These are phyloP conservation scores for Coleophoma crateriformis DNA, from an alignment of 2,329 filamentous ascomycete genomes.

Conservation along the genomic window DNA sequence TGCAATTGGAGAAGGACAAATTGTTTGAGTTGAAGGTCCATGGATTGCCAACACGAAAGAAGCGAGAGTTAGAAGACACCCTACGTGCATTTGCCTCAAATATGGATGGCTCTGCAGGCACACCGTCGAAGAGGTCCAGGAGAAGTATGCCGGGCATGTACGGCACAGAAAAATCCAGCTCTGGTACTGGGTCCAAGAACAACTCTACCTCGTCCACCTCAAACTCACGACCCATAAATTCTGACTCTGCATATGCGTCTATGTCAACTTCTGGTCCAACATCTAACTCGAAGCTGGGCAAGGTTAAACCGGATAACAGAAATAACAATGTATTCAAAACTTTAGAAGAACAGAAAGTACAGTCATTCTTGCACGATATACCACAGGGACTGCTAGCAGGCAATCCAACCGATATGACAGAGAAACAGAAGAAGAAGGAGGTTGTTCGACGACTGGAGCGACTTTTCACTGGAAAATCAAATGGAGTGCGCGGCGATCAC, in stretches of 20 bases:
- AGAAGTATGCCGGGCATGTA: constrained; percentile 27
- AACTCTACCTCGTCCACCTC: constrained; percentile 13
- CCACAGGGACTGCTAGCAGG: constrained; percentile 63
- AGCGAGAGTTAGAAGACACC: constrained; percentile 68
- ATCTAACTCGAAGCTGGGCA: constrained; percentile 24
- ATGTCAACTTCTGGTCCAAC: constrained; percentile 41
- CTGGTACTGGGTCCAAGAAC: constrained; percentile 13
- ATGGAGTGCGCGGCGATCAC: constrained; percentile 20
- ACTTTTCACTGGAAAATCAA: constrained; percentile 69
- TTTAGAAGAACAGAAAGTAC: constrained; percentile 50
- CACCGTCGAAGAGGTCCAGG: not conserved
- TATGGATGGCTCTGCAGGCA: constrained; percentile 43
- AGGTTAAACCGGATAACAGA: not conserved
- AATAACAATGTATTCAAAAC: constrained; percentile 6
- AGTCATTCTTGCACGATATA: constrained; percentile 67
- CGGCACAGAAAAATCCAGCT: constrained; percentile 38
- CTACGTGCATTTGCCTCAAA: constrained; percentile 65
- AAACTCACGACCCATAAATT: constrained; percentile 40
- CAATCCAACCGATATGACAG: constrained; percentile 53
- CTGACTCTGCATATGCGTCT: constrained; percentile 60
- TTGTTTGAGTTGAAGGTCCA: constrained; percentile 81
- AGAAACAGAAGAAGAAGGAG: constrained; percentile 69
- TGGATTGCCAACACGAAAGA: constrained; percentile 65
- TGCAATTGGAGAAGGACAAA: constrained; percentile 67
- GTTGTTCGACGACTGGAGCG: constrained; percentile 75